Base-by-base conservation (phyloP, 2,329 filamentous ascomycete species). In the Teratosphaeria gauchensis region DNA sequence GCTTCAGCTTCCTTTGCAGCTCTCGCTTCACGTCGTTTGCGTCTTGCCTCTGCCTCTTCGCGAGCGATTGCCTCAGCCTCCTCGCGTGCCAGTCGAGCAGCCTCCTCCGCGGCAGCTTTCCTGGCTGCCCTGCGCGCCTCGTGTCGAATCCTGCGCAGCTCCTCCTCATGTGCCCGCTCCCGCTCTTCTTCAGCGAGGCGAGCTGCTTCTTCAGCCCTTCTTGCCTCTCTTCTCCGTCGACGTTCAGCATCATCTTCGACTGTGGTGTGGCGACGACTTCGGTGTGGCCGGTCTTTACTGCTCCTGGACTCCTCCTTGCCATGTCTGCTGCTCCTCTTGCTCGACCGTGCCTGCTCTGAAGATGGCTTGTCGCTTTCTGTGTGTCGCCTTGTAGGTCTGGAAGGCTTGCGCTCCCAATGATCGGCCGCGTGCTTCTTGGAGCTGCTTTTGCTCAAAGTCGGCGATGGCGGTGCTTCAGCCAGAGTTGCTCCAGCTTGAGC, bases 71-170 rank as follows among this genome's bases (percentile, higher is more conserved):
- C 58, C 30, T 60, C 58, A 4, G 63, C 65, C 57, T 67, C 64
- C 48, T 64, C 61, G 33, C 55, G 60, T 1, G 61, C 63, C 24
- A 68, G 24, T 32, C 61, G 53, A 6, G 59, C 59, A 12, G 62
- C 58, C 52, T 68, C 65, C 35, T 64, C 63, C 4, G 64, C 65
- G 1, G 64, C 66, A 12, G 65, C 66, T 57, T 66, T 66, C 24
- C 66, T 55, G 12, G 64, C 64, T 8, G 63, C 65, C 9, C 65
- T 61, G 4, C 61, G 58, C 9, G 63, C 65, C 61, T 68, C 66
- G 42, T 67, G 66, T 1, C 66, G 59, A 19, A 67, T 64, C 1
- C 59, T 58, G 12, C 65, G 59, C 14, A 65, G 54, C 53, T 68
- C 66, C 53, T 67, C 65, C 42, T 68, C 65, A n/a, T 68, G 60